phyloP scores from a whole-genome alignment of 441 rosid species.

The Mallotus japonicus region DNA sequence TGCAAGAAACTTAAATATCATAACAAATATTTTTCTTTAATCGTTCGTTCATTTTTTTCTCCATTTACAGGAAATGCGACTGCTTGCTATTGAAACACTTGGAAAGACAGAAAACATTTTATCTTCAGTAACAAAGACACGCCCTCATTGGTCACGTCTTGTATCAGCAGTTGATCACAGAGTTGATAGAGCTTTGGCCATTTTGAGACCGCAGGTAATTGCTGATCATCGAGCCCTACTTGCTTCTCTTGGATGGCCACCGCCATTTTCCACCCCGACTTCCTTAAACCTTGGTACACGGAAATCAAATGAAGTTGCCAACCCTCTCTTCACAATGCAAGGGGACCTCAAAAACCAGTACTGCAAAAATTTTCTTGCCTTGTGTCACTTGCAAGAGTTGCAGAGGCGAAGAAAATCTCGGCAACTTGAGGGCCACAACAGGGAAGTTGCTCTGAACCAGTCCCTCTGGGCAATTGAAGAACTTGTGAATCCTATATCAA shows the following conservation, averaged over 20 bases:
- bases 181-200: constrained; percentile 85
- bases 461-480: constrained; percentile 98
- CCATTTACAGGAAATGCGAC: constrained; percentile 51
- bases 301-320: constrained; percentile 47
- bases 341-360: constrained; percentile 71
- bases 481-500: constrained; percentile 76
- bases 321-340: constrained; percentile 78
- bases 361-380: constrained; percentile 73
- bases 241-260: constrained; percentile 90
- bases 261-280: constrained; percentile 59
- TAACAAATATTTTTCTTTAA: background rate
- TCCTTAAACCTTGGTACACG: constrained; percentile 45
- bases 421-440: constrained; percentile 68
- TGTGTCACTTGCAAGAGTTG: constrained; percentile 78
- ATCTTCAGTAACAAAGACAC: constrained; percentile 52
- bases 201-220: constrained; percentile 85
- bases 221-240: constrained; percentile 85
- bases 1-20: constrained; percentile 5
- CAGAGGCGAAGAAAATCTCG: constrained; percentile 79
- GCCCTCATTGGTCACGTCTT: constrained; percentile 72
- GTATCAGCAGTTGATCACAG: constrained; percentile 86
- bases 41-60: background rate
- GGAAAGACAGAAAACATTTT: constrained; percentile 60
- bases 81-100: constrained; percentile 58
- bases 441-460: constrained; percentile 63